Base-by-base conservation (phyloP, 805 yeast species). In the Yarrowia porcina region DNA sequence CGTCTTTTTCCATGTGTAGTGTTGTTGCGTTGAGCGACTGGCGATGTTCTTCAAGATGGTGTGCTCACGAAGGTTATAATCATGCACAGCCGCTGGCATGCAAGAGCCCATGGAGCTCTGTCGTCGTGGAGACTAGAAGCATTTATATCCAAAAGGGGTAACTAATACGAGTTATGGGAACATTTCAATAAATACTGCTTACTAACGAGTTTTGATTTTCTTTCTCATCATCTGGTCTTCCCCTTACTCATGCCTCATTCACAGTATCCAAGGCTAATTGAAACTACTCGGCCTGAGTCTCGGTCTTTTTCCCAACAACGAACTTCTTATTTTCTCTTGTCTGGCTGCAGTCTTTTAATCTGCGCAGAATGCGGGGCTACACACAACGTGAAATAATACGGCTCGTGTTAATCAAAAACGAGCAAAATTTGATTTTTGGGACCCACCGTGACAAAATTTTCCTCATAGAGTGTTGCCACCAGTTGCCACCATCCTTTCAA, bases 1-100 rank as follows among this genome's bases (percentile, higher is more conserved):
- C 56, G 56, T 49, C 56, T 49, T 49, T 49, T 49, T 49, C 56
- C 56, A 49, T 49, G 36, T 30, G 36, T 28, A 21, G 56, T 49
- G 56, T 32, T 27, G 39, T 23, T 49, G 56, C 28, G 56, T 49
- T 32, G 28, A 32, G 56, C 39, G 38, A 33, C 52, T 32, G 39
- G 39, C 21, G 56, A 49, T 49, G 56, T 49, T 49, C 56, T 21
- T 32, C 20, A 7, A 21, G 56, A 33, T 32, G 52, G 52, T 30
- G 50, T 28, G 50, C 52, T 23, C n/a, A 32, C 28, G 54, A 49
- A 49, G 39, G 56, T 49, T 49, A 49, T 49, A 28, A 28, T 21
- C 30, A 49, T 49, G 56, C 56, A 49, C 56, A 33, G 56, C 56
- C 39, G 56, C 39, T 32, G 54, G 15, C 21, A 44, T 44, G 50